Percentiles rank a stretch among this genome's conserved stretches.
Evolutionary conservation across 2,329 filamentous ascomycete genomes (phyloP).

Genomic region (Diaporthe capsici): DNA sequence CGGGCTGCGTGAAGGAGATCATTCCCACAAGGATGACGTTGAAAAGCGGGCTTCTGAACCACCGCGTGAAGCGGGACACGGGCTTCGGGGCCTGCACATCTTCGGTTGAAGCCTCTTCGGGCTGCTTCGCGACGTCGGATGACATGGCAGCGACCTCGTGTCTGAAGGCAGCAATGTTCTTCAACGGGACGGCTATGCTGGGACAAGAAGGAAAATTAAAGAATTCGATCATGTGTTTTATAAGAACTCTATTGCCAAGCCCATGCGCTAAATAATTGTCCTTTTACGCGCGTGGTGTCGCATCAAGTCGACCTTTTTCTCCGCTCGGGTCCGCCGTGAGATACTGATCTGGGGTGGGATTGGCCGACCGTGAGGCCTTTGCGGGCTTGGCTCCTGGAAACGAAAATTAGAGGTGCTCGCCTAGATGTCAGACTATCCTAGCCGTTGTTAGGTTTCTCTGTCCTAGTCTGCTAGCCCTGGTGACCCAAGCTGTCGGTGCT

Average conservation of each 20-base stretch:
- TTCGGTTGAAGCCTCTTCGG: neutral
- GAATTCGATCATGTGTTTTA: neutral
- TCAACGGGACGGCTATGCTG: neutral
- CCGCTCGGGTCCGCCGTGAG: slow-evolving; percentile 1
- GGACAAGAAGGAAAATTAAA: neutral
- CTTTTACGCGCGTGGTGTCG: neutral
- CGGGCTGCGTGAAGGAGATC: slow-evolving; percentile 60
- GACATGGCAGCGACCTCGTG: neutral
- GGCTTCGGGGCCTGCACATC: slow-evolving; percentile 37
- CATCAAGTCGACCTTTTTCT: slow-evolving; percentile 11
- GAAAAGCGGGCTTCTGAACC: slow-evolving; percentile 61
- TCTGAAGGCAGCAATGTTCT: neutral
- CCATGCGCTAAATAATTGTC: neutral
- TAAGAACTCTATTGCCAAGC: slow-evolving; percentile 5
- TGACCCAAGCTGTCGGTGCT: neutral
- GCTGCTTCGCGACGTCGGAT: slow-evolving; percentile 1
- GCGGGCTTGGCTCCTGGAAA: slow-evolving; percentile 11
- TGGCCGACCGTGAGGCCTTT: neutral
- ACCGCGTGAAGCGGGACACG: slow-evolving; percentile 50
- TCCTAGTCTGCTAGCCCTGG: neutral
- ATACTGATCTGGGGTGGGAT: slow-evolving; percentile 8
- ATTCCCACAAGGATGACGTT: slow-evolving; percentile 61
- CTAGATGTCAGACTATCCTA: neutral
- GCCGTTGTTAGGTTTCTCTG: neutral
- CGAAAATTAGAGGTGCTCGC: neutral